Evolutionary conservation across 2,329 filamentous ascomycete genomes (phyloP), one percentile per base, ranked within the genome.

Genomic region (Gyromitra esculenta): DNA sequence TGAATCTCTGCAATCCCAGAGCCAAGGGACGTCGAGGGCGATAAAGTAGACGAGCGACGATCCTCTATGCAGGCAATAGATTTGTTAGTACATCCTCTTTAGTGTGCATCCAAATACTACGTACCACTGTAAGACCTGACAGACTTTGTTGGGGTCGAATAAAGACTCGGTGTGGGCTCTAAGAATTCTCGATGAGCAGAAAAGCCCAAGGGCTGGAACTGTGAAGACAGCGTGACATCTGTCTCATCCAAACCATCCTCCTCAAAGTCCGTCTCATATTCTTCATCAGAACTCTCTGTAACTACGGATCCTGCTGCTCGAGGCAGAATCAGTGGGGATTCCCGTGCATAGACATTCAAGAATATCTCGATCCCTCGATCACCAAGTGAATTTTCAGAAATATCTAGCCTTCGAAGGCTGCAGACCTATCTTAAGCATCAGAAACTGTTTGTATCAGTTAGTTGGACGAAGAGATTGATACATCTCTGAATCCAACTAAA

Each of bases 371-470:
- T 79, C 35, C 73, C 78, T 45, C 68, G 56, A 59, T 78, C 74
- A 35, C 77, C 78, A 11, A 79, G 75, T 1, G 77, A 75, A 35
- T 79, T 79, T 18, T 77, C 67, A n/a, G 78, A 79, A 43, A 79
- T 57, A 60, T 79, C 77, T 7, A 79, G 37, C 18, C 77, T 77
- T 25, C 78, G 60, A 25, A 79, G 72, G 11, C 70, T 72, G 13
- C 56, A 78, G 41, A 78, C 76, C 77, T 79, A 65, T 57, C 25
- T 62, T 63, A 25, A 31, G 11, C 25, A 59, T 77, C 60, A 75
- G 60, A 54, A 75, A 54, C 18, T 11, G 56, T 18, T 11, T 37
- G n/a, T 68, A 37, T 52, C 7, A 52, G 25, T 15, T 13, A 7
- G 39, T 48, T 41, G 11, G 31, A 63, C 57, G 18, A 69, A 39